phyloP scores from a whole-genome alignment of 192 early-diverging fungal genomes.

The Backusella mclennaniae region DNA sequence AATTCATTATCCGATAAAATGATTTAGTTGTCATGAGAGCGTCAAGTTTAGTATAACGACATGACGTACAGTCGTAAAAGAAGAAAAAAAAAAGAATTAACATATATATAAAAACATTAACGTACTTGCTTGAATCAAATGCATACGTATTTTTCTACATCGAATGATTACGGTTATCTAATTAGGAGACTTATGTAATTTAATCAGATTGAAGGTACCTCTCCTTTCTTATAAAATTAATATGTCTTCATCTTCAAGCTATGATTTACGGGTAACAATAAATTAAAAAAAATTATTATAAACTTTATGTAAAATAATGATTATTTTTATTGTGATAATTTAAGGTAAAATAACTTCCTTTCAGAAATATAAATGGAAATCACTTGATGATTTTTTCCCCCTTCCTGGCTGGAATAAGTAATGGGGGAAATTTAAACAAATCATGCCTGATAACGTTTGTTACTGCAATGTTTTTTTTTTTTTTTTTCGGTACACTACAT shows the following conservation, averaged over 20 bases:
- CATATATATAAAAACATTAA: not conserved
- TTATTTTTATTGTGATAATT: not conserved
- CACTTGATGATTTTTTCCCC: not conserved
- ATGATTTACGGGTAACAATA: not conserved
- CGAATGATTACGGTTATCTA: not conserved
- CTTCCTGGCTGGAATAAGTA: not conserved
- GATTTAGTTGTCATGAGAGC: not conserved
- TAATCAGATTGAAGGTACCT: not conserved
- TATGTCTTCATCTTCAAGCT: not conserved
- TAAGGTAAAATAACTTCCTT: not conserved
- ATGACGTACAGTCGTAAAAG: not conserved
- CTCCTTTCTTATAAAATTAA: not conserved
- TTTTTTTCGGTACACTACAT: not conserved
- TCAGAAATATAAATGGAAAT: not conserved
- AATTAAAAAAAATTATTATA: not conserved
- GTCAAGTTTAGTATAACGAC: not conserved
- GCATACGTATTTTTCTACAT: not conserved
- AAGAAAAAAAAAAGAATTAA: not conserved
- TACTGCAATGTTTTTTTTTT: not conserved
- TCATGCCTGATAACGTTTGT: not conserved
- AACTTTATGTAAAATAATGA: not conserved
- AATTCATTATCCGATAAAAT: not conserved
- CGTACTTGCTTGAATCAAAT: not conserved
- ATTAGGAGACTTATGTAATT: slow-evolving; percentile 6
- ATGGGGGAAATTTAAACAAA: not conserved